Base-by-base conservation (phyloP, 1,284 basidiomycete genomes). In the Bjerkandera adusta region DNA sequence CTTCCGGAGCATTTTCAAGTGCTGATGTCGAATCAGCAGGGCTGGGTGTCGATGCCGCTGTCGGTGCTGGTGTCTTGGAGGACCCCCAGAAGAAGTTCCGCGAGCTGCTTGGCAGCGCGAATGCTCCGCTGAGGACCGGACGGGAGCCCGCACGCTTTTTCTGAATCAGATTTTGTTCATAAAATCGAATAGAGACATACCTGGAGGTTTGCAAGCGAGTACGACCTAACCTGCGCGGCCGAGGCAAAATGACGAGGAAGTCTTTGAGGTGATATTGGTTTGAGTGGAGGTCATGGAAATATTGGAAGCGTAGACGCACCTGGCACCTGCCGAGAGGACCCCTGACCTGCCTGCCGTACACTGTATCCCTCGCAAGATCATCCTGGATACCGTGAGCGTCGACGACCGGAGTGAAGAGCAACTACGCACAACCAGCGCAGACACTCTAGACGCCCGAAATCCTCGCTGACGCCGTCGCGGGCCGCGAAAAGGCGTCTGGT, bases 61-160 rank as follows among this genome's bases (percentile, higher is more conserved):
- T 47, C 39, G 10, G 51, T 29, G 3, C 38, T 32, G 16, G 59
- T 10, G 34, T 50, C 52, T 47, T 55, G 52, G 52, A 54, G 10
- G 57, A 55, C 33, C 50, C 58, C 30, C 54, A 45, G 54, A 54
- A 61, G 36, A 56, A 51, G 16, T 50, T 53, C 11, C 58, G 57
- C 8, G 59, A 25, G 20, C 45, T 48, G 13, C 50, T 46, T 3
- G 50, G 51, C 10, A 50, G 21, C 18, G 18, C 20, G n/a, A 27
- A 36, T 15, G 46, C 29, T 15, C 45, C 36, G 15, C 27, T 30
- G 13, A 39, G 49, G 11, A 24, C 20, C 8, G 29, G 12, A 2
- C 21, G 35, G 18, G 43, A 43, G 22, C 49, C 30, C 20, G 27
- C 24, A 26, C 36, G 46, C 43, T 51, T 4, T 22, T 11, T 16